phyloP scores from a whole-genome alignment of 1,139 yeast genomes.

The Yamadazyma taylorii region DNA sequence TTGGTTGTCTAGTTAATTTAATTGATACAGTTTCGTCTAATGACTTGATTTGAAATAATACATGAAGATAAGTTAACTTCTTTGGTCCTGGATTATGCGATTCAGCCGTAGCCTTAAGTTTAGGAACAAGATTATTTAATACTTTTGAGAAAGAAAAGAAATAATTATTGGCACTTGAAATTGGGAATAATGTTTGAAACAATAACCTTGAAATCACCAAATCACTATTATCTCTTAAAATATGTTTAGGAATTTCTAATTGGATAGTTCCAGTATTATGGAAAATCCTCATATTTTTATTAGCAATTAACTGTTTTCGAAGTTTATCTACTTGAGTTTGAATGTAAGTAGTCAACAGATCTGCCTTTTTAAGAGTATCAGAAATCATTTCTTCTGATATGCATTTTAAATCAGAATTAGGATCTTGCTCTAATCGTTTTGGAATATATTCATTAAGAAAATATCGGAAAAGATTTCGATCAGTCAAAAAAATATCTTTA shows the following conservation, averaged over 20 bases:
- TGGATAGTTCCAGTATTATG: slow-evolving; percentile 10
- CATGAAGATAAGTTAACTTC: slow-evolving; percentile 22
- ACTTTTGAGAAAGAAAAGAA: slow-evolving; percentile 49
- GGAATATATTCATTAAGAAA: slow-evolving; percentile 32
- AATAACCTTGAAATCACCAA: slow-evolving; percentile 33
- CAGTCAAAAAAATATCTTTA: slow-evolving; percentile 50
- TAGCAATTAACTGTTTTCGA: slow-evolving; percentile 1
- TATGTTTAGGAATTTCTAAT: slow-evolving; percentile 1
- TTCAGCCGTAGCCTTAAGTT: slow-evolving; percentile 13
- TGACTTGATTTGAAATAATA: slow-evolving; percentile 20
- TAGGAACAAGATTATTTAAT: slow-evolving; percentile 33
- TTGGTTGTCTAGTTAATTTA: slow-evolving; percentile 25
- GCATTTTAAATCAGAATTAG: slow-evolving; percentile 14
- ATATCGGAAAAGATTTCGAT: slow-evolving; percentile 50
- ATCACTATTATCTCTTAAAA: slow-evolving; percentile 13
- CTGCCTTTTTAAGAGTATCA: slow-evolving; percentile 17
- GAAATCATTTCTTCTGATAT: slow-evolving; percentile 18
- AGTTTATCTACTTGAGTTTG: slow-evolving; percentile 14
- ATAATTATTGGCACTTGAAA: slow-evolving; percentile 43
- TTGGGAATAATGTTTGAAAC: slow-evolving; percentile 29
- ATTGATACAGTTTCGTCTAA: slow-evolving; percentile 8
- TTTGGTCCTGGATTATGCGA: slow-evolving; percentile 2
- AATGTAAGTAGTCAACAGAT: slow-evolving; percentile 16
- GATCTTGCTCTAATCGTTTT: slow-evolving; percentile 6
- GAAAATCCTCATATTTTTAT: slow-evolving; percentile 2